phyloP scores from a whole-genome alignment of 176 grass and related monocot species.

The Rhynchospora tenuis region DNA sequence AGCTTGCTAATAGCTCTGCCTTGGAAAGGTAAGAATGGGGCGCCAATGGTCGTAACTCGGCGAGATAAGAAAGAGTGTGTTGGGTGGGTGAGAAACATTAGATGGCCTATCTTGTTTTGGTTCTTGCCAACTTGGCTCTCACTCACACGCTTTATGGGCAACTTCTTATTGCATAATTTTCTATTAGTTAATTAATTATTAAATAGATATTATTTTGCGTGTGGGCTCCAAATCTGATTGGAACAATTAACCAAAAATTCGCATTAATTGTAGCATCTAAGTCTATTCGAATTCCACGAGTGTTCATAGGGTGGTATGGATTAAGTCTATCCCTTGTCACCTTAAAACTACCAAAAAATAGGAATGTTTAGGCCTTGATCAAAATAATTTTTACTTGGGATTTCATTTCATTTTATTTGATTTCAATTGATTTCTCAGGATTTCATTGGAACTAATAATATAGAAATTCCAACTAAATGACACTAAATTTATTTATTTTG shows the following conservation, averaged over 20 bases:
- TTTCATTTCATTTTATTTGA: too few species aligned
- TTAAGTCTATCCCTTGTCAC: neutral
- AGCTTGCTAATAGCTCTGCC: neutral
- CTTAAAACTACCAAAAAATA: too few species aligned
- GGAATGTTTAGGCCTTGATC: too few species aligned
- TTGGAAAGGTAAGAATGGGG: neutral
- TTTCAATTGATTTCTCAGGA: too few species aligned
- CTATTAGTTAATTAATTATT: neutral
- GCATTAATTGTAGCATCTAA: neutral
- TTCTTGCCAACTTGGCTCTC: constrained; percentile 7
- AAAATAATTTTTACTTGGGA: too few species aligned
- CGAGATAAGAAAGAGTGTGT: neutral
- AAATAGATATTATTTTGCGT: neutral
- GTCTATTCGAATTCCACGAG: neutral
- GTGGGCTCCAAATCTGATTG: neutral
- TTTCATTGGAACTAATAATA: too few species aligned
- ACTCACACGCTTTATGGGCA: neutral
- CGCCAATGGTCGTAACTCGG: neutral
- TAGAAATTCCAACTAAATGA: too few species aligned
- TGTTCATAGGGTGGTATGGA: neutral
- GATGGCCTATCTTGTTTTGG: neutral
- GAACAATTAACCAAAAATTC: neutral
- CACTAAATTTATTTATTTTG: too few species aligned
- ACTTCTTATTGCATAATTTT: neutral
- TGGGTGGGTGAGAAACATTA: constrained; percentile 17